Conservation (phyloP, 805 yeast genomes). For the Ogataea methanolica region DNA sequence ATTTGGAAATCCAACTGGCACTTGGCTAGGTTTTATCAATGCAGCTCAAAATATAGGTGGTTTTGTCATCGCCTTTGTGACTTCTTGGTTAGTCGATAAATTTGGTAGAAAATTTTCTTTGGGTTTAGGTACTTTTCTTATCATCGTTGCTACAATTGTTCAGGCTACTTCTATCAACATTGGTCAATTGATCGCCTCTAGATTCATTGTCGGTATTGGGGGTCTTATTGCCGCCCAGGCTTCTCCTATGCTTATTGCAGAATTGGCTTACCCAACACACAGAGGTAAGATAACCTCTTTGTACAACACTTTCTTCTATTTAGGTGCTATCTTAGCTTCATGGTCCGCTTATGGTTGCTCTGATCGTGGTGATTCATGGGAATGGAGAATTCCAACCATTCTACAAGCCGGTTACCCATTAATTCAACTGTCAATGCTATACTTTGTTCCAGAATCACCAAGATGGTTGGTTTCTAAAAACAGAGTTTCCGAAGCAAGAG, state of each 20-base stretch:
- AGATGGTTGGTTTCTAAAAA: constrained; percentile 36
- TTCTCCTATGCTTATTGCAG: constrained; percentile 47
- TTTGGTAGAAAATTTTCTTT: constrained; percentile 60
- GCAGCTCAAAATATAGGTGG: constrained; percentile 36
- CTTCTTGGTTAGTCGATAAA: constrained; percentile 37
- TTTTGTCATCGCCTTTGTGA: constrained; percentile 24
- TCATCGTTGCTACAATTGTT: constrained; percentile 51
- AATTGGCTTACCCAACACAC: constrained; percentile 44
- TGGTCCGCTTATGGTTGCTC: constrained; percentile 43
- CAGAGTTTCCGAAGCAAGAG: constrained; percentile 31
- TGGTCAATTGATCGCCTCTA: constrained; percentile 37
- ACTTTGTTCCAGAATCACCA: constrained; percentile 40
- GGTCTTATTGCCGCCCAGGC: constrained; percentile 37
- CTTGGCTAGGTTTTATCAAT: constrained; percentile 32
- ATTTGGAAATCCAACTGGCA: constrained; percentile 31
- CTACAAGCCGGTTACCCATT: constrained; percentile 46
- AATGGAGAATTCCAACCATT: constrained; percentile 54
- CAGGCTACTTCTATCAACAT: constrained; percentile 40
- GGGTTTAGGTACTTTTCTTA: constrained; percentile 45
- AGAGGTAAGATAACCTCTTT: constrained; percentile 39
- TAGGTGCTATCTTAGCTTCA: constrained; percentile 43
- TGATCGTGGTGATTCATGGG: constrained; percentile 29
- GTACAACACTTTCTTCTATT: constrained; percentile 43
- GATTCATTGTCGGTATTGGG: constrained; percentile 49
- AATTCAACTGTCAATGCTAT: constrained; percentile 33